These are phyloP conservation scores for Beauveria sp. DNA, from an alignment of 2,329 filamentous ascomycete species.

Conservation along the genomic window DNA sequence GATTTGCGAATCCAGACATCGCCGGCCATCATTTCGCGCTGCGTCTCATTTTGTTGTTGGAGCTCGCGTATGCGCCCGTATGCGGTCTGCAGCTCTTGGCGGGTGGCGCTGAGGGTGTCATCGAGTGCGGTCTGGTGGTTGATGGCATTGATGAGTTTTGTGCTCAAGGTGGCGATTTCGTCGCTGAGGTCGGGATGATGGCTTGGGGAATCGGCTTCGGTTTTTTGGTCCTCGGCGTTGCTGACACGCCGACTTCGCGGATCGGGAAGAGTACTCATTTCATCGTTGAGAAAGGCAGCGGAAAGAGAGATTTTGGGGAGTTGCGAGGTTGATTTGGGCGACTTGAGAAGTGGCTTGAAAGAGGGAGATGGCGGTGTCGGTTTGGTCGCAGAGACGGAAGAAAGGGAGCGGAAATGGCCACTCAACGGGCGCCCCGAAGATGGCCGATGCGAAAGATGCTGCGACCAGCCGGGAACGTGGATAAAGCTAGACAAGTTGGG, in stretches of 20 bases:
- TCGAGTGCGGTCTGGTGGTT: constrained; percentile 92
- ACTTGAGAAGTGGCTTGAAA: constrained; percentile 30
- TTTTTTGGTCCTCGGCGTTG: constrained; percentile 24
- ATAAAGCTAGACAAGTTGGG: constrained; percentile 37
- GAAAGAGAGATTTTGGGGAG: constrained; percentile 30
- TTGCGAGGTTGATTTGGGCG: constrained; percentile 26
- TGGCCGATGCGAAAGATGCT: constrained; percentile 29
- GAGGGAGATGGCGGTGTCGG: constrained; percentile 25
- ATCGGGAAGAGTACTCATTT: constrained; percentile 63
- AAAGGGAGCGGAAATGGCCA: constrained; percentile 46
- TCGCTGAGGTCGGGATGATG: constrained; percentile 49
- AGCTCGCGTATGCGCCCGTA: constrained; percentile 59
- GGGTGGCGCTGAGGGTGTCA: constrained; percentile 73
- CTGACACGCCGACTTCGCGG: constrained; percentile 48
- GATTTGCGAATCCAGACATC: constrained; percentile 70
- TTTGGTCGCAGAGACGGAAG: constrained; percentile 36
- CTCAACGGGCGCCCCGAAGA: constrained; percentile 27
- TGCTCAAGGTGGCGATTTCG: constrained; percentile 85
- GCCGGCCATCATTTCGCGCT: constrained; percentile 63
- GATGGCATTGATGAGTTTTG: constrained; percentile 94
- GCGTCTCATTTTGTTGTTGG: constrained; percentile 57
- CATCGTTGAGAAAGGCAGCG: constrained; percentile 45
- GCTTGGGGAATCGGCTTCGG: constrained; percentile 24
- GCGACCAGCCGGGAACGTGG: constrained; percentile 45
- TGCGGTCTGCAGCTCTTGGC: constrained; percentile 73